These are phyloP conservation scores for Endoconidiophora laricicola DNA, from an alignment of 2,329 filamentous ascomycete species.

Conservation along the genomic window DNA sequence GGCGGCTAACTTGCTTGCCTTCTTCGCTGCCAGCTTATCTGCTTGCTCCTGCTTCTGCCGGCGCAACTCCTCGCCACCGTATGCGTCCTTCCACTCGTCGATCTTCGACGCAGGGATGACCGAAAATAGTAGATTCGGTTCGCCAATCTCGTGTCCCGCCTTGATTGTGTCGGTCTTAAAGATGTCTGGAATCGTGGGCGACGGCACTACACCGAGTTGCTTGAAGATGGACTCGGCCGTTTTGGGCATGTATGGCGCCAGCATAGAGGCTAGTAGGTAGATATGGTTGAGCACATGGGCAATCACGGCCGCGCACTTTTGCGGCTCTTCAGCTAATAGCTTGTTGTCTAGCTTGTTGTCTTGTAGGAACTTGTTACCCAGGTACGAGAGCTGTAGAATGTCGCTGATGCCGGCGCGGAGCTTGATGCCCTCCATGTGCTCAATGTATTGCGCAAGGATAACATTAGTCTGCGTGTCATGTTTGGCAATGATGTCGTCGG, in stretches of 20 bases:
- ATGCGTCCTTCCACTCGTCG: constrained; percentile 66
- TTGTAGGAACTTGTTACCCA: constrained; percentile 34
- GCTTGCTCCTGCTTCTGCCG: constrained; percentile 48
- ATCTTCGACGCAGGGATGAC: constrained; percentile 68
- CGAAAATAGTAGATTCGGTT: constrained; percentile 64
- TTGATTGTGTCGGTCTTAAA: constrained; percentile 48
- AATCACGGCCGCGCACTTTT: constrained; percentile 41
- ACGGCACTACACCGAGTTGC: constrained; percentile 48
- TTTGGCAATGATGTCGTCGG: constrained; percentile 35
- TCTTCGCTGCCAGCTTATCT: constrained; percentile 33
- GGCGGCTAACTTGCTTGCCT: constrained; percentile 32
- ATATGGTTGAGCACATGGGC: constrained; percentile 72
- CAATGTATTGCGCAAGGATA: constrained; percentile 48
- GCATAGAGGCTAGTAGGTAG: constrained; percentile 61
- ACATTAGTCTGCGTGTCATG: constrained; percentile 48
- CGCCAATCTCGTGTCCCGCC: constrained; percentile 65
- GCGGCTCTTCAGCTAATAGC: constrained; percentile 36
- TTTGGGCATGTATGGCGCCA: constrained; percentile 74
- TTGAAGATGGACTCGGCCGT: constrained; percentile 57
- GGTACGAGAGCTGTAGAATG: constrained; percentile 48
- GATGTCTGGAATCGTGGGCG: constrained; percentile 42
- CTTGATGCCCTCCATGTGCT: constrained; percentile 53
- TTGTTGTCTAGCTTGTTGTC: constrained; percentile 37
- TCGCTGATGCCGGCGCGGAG: constrained; percentile 49
- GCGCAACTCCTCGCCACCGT: constrained; percentile 47